Base-by-base conservation (phyloP, 345 rosid species). In the Hevea brasiliensis region DNA sequence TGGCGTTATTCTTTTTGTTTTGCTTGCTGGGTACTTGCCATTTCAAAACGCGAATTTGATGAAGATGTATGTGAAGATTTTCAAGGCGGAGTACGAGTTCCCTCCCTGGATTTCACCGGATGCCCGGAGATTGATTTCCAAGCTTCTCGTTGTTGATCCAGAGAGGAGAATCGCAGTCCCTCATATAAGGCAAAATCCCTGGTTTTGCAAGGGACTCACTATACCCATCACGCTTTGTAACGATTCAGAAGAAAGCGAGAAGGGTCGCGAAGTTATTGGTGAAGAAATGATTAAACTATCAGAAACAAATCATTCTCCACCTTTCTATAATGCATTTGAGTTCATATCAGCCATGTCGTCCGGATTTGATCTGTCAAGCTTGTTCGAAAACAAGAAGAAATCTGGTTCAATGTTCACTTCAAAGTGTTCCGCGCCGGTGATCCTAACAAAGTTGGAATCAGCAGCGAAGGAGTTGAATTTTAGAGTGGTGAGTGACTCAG, bases 41-140 rank as follows among this genome's bases (percentile, higher is more conserved):
- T 77, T 77, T 54, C 73, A 21, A 21, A 48, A 77, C 13, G 65
- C 42, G 17, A 77, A 77, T 55, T 21, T 73, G 48, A 77, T 77
- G 81, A 77, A 68, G 67, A 67, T 77, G 81, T 77, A 77, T 55
- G 35, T 72, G 47, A 77, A 77, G 56, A 77, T 77, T 20, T 77
- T 77, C 68, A 77, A 77, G 65, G 76, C 81, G 11, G 81, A 77
- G 7, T 77, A 66, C 41, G 72, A 61, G 20, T 59, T 72, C 23
- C 81, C 81, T 20, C 26, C 69, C 1, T 77, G 81, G 81, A 59
- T 77, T 61, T 77, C 81, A 7, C 7, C 0, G 14, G 77, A 73
- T 32, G 76, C 81, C 9, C 55, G 21, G 70, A 57, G 11, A 18
- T 67, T 77, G 65, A 68, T 77, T 18, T 72, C 81, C 26, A 67